phyloP scores from a whole-genome alignment of 208 protist genomes.

The Tritrichomonas foetus region DNA sequence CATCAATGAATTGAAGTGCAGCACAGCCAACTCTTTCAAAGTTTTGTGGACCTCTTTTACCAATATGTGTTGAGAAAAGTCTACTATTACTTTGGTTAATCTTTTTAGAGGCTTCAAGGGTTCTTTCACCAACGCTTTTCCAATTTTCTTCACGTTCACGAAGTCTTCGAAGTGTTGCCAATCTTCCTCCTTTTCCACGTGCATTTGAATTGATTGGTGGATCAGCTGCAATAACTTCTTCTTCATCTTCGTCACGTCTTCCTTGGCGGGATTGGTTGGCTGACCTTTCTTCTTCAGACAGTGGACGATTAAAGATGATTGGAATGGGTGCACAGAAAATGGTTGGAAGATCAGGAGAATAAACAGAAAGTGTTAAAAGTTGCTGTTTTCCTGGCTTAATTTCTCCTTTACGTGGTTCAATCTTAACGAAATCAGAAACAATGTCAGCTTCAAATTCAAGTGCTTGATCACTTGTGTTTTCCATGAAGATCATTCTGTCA shows the following conservation, averaged over 20 bases:
- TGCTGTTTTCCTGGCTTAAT: neutral
- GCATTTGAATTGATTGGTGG: slow-evolving; percentile 21
- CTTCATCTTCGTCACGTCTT: neutral
- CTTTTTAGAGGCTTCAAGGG: neutral
- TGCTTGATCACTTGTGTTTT: neutral
- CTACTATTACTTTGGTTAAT: neutral
- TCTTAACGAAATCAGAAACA: neutral
- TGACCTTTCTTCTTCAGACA: neutral
- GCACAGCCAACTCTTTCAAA: no score
- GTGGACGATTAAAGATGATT: neutral
- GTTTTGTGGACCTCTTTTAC: neutral
- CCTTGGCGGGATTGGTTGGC: no score
- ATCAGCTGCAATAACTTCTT: neutral
- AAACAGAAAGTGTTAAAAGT: neutral
- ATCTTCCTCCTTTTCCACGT: neutral
- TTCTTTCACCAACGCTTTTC: slow-evolving; percentile 15
- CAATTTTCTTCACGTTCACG: neutral
- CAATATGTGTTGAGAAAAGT: slow-evolving; percentile 22
- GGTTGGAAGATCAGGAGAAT: neutral
- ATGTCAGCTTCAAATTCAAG: neutral
- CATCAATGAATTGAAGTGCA: neutral
- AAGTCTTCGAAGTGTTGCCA: neutral
- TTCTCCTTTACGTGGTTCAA: neutral
- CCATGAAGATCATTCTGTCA: neutral
- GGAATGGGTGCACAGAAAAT: neutral